Evolutionary conservation across 306 rosid genomes (phyloP).

Genomic region (Phaseolus lunatus): DNA sequence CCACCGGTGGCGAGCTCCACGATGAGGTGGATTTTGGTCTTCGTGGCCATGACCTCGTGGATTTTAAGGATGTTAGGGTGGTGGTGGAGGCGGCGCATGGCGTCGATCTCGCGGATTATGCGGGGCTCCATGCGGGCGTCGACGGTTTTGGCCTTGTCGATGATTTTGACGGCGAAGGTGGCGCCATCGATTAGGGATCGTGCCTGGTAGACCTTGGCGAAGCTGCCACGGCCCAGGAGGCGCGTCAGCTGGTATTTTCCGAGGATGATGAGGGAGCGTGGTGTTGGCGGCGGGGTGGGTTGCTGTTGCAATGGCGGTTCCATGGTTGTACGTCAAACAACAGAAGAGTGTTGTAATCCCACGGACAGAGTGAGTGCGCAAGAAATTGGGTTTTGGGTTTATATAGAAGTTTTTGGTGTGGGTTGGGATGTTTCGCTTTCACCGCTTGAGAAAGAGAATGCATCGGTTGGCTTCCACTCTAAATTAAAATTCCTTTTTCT

Average conservation of each 20-base stretch:
- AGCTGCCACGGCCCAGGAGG: slow-evolving; percentile 78
- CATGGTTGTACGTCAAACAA: slow-evolving; percentile 39
- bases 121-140: slow-evolving; percentile 69
- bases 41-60: slow-evolving; percentile 84
- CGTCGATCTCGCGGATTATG: slow-evolving; percentile 73
- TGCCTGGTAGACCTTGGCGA: slow-evolving; percentile 81
- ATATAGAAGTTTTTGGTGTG: slow-evolving; percentile 17
- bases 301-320: slow-evolving; percentile 49
- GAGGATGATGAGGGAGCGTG: slow-evolving; percentile 44
- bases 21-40: slow-evolving; percentile 80
- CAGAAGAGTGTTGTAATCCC: not conserved
- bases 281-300: not conserved
- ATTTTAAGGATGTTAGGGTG: slow-evolving; percentile 78
- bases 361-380: not conserved
- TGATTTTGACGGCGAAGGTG: slow-evolving; percentile 76
- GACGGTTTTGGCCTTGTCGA: slow-evolving; percentile 67
- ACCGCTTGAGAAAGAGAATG: not conserved
- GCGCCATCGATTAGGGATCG: slow-evolving; percentile 55
- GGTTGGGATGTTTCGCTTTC: slow-evolving; percentile 20
- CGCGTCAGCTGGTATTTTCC: slow-evolving; percentile 72
- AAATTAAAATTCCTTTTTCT: not conserved
- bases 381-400: slow-evolving; percentile 18
- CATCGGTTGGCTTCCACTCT: slow-evolving; percentile 3
- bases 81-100: slow-evolving; percentile 83
- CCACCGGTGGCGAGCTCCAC: slow-evolving; percentile 86